Conservation (phyloP, 805 yeast genomes). For the Grigorovia yakushimaensis region DNA sequence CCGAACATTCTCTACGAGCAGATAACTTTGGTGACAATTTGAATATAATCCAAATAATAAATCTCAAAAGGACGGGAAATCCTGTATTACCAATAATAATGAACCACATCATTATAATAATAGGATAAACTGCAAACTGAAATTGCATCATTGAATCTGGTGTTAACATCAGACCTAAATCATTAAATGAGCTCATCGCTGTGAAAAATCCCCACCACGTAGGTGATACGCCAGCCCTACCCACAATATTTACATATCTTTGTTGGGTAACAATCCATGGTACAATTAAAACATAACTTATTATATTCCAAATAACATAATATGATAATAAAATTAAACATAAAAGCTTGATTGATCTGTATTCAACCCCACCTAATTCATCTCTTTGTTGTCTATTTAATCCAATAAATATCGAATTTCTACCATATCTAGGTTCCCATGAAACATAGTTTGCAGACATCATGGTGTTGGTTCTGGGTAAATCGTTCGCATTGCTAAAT, state of each 20-base stretch:
- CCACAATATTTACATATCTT: conserved; percentile 35
- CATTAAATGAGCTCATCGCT: conserved; percentile 66
- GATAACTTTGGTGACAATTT: conserved; percentile 57
- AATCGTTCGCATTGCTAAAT: background rate
- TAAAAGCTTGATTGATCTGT: conserved; percentile 71
- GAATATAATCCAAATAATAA: conserved; percentile 69
- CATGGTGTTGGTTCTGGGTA: background rate
- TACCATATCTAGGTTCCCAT: conserved; percentile 85
- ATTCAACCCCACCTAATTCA: conserved; percentile 95
- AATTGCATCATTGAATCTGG: conserved; percentile 70
- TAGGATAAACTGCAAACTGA: conserved; percentile 49
- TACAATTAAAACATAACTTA: conserved; percentile 41
- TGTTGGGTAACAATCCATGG: conserved; percentile 46
- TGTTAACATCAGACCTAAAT: conserved; percentile 72
- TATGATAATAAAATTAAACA: conserved; percentile 53
- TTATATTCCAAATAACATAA: conserved; percentile 62
- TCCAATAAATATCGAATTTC: conserved; percentile 84
- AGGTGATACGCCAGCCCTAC: conserved; percentile 51
- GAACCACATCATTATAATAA: conserved; percentile 54
- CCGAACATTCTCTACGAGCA: conserved; percentile 57
- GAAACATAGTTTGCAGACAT: conserved; percentile 54
- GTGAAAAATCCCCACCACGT: conserved; percentile 93
- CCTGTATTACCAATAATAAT: conserved; percentile 91
- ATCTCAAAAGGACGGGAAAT: conserved; percentile 73
- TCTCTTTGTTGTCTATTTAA: conserved; percentile 75